A percentile compares a stretch with the other conserved stretches of the same genome.
These are phyloP conservation scores for Pestalotiopsis sp. DNA, from an alignment of 2,329 filamentous ascomycete species.

Conservation along the genomic window DNA sequence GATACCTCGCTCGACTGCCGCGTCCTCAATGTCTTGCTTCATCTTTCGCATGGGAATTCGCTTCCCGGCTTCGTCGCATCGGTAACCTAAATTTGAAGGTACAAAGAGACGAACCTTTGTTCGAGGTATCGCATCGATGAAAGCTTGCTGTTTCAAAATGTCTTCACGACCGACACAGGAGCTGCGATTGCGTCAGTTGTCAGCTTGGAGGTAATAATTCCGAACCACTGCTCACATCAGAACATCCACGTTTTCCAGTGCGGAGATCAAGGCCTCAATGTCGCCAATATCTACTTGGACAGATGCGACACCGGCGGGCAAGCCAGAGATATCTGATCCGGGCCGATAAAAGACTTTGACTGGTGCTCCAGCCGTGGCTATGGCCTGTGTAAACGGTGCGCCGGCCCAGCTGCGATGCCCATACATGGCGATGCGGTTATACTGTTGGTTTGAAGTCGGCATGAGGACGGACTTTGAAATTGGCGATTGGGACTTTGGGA, in stretches of 20 bases:
- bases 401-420: neutral
- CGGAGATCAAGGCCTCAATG: neutral
- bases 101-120: neutral
- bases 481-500: neutral
- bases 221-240: neutral
- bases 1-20: neutral
- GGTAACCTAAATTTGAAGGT: neutral
- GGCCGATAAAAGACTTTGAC: neutral
- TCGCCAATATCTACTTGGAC: neutral
- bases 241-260: neutral
- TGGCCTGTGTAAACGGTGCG: neutral
- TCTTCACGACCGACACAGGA: neutral
- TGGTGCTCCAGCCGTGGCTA: neutral
- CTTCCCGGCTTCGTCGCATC: neutral
- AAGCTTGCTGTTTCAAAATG: neutral
- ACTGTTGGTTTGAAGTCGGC: neutral
- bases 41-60: neutral
- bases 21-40: neutral
- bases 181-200: neutral
- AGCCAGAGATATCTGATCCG: neutral
- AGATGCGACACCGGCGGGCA: neutral
- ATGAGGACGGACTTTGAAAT: neutral
- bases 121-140: neutral
- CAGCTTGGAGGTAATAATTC: neutral
- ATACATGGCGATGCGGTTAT: neutral